These are phyloP conservation scores for Mortierella sp. DNA, from an alignment of 371 early-diverging fungal genomes.

Conservation along the genomic window DNA sequence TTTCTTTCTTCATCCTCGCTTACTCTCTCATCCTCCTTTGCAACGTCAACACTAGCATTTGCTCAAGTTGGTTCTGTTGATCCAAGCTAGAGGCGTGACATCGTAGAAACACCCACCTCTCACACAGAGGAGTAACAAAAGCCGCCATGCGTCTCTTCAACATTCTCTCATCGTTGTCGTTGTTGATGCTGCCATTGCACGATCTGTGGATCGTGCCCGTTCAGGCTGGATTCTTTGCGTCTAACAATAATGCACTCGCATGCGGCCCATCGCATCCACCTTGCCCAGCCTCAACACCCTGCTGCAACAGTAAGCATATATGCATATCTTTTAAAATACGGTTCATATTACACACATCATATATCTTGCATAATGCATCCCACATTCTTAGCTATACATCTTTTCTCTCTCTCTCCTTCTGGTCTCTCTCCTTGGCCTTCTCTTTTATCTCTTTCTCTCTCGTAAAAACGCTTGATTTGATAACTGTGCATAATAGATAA, in stretches of 20 bases:
- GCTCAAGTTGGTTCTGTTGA: too few relatives aligned
- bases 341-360: too few relatives aligned
- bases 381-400: not conserved
- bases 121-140: too few relatives aligned
- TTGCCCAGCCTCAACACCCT: conserved; percentile 26
- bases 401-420: too few relatives aligned
- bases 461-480: not conserved
- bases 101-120: too few relatives aligned
- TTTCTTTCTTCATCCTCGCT: too few relatives aligned
- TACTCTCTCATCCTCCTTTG: too few relatives aligned
- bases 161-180: conserved; percentile 1
- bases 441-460: not conserved
- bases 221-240: conserved; percentile 29
- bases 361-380: too few relatives aligned
- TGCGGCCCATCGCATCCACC: conserved; percentile 23
- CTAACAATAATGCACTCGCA: not conserved
- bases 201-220: conserved; percentile 23
- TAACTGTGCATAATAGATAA: conserved; percentile 12
- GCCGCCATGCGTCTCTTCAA: conserved; percentile 6
- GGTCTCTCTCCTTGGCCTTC: not conserved
- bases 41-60: too few relatives aligned
- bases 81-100: too few relatives aligned
- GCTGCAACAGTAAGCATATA: conserved; percentile 44
- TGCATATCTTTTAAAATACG: too few relatives aligned
- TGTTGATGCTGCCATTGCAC: conserved; percentile 8